Base-by-base conservation (phyloP, 257 asterid species). In the Solanum ahanhuiri region DNA sequence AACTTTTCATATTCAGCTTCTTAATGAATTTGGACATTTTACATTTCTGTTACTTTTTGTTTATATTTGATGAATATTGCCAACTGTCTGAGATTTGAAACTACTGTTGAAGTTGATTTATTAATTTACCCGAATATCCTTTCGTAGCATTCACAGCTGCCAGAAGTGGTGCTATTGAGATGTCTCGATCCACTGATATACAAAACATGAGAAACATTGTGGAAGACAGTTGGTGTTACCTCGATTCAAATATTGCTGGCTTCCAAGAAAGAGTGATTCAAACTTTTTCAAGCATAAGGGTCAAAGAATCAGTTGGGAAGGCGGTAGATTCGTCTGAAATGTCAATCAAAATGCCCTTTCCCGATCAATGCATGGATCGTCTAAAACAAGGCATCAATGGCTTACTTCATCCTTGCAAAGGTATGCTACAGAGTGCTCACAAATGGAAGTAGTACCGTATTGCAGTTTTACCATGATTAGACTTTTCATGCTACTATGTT, bases 111-210 rank as follows among this genome's bases (percentile, higher is more conserved):
- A 15, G 3, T 58, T 33, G 37, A 64, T 66, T 51, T 14, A 54
- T 86, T 84, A 31, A n/a, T 35, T 10, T 23, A 58, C 81, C 34
- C 22, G 45, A 35, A 43, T 87, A 73, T 87, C 34, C 33, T 48
- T 60, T 70, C 82, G 48, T 86, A 94, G 99, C 92, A 88, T 83
- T 93, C 87, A 43, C 54, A 92, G 90, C 85, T 51, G 84, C 93
- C 14, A 91, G 89, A 87, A 89, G 60, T 88, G 90, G 92, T 72
- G 93, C 91, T 48, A 11, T 89, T 48, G 95, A 90, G 57, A 81
- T 88, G 88, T 91, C 92, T 70, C 92, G 87, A 57, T 89, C 94
- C 28, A 87, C 88, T 35, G 87, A 87, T 86, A 48, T 85, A 39
- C 85, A 67, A 54, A 90, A 87, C 69, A 89, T 86, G 89, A 87